Evolutionary conservation across 2,329 filamentous ascomycete species (phyloP).

Genomic region (Colletotrichum sp.): DNA sequence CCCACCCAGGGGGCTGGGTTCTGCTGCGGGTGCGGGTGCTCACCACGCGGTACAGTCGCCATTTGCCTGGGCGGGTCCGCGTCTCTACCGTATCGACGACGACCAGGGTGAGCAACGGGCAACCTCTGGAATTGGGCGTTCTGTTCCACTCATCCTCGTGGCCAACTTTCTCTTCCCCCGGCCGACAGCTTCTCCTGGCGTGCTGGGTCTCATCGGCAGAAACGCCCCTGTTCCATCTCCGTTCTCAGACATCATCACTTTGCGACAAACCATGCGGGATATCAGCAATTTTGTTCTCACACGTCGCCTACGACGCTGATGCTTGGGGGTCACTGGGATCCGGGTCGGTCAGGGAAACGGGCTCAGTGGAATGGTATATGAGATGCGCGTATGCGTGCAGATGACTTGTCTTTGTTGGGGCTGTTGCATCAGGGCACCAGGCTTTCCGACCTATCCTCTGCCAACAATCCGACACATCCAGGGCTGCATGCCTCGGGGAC

Average conservation of each 20-base stretch:
- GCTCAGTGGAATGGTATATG: neutral
- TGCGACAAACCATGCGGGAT: neutral
- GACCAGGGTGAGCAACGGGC: constrained; percentile 9
- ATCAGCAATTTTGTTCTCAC: neutral
- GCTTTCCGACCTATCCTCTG: constrained; percentile 1
- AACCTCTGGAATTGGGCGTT: constrained; percentile 19
- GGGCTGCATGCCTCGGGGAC: neutral
- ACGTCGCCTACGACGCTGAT: neutral
- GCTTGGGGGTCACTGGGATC: neutral
- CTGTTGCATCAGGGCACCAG: neutral
- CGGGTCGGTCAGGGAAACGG: neutral
- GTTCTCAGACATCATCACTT: neutral
- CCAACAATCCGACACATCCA: neutral
- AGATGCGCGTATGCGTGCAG: constrained; percentile 6
- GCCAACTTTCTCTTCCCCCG: constrained; percentile 11
- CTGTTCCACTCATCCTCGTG: constrained; percentile 16
- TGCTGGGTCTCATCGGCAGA: constrained; percentile 12
- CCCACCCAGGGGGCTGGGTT: constrained; percentile 11
- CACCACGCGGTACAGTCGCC: neutral
- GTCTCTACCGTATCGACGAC: constrained; percentile 12
- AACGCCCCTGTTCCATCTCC: neutral
- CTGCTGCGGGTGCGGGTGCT: neutral
- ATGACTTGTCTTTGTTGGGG: constrained; percentile 20
- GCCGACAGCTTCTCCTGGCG: constrained; percentile 15
- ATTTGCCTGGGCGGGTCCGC: constrained; percentile 16